Evolutionary conservation across 768 basidiomycete genomes (phyloP), one percentile per base, ranked within the genome.

Genomic region (Nidularia sp.): DNA sequence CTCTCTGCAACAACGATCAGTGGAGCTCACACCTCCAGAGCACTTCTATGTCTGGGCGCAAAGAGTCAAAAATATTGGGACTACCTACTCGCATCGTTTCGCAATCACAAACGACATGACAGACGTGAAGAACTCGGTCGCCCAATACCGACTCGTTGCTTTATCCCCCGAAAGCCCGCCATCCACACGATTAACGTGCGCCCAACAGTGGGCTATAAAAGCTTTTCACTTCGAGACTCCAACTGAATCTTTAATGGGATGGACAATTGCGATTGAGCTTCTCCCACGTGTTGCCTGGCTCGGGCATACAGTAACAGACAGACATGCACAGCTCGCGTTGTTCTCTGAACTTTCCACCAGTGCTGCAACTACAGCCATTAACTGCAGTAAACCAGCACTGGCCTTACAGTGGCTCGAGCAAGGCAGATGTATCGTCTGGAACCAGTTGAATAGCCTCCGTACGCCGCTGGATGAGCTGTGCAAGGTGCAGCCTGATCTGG

Each of bases 1-100:
- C 6, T 45, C 43, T 3, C 32, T 34, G 6, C 15, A 41, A 2
- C 25, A 51, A 22, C 18, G 34, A n/a, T 53, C 60, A 8, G 42
- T 54, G 0, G 25, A 45, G 5, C 49, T 55, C 13, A 61, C 50
- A 29, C 53, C 60, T 15, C 35, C 51, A 31, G 54, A 29, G 5
- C 60, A 61, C 25, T 15, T 43, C 2, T 29, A 51, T 18, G 49
- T 55, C 36, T n/a, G 8, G 36, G 36, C 8, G 36, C n/a, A 39
- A 9, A 9, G 36, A 39, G 8, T 39, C 36, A 18, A 18, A 18
- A 18, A 8, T 39, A 8, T 39, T 39, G 36, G 36, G 36, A 39
- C 18, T 1, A 39, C n/a, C n/a, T 39, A n/a, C 36, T 39, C n/a
- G n/a, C 1, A 39, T 39, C 36, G 18, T 18, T 18, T 18, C 18